Base-by-base conservation (phyloP, 2,329 filamentous ascomycete species). In the Xylariales sp. region DNA sequence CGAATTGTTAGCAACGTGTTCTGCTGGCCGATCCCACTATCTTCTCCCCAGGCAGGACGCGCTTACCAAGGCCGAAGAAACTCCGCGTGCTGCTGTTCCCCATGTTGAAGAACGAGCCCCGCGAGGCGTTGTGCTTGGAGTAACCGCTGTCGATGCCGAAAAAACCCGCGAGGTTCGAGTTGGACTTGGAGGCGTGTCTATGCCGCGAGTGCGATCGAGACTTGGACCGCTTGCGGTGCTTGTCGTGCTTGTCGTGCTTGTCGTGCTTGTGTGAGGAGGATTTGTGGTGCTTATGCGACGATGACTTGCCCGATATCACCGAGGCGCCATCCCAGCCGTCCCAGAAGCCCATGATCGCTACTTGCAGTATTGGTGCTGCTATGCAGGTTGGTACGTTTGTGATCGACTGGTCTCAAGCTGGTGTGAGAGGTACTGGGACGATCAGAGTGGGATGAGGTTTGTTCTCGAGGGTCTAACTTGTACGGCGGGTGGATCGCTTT, bases 261-360 rank as follows among this genome's bases (percentile, higher is more conserved):
- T 28, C n/a, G 46, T 53, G 51, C 40, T 50, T 53, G 46, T 53
- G 51, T 10, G 56, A 58, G 27, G 54, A 55, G 10, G 55, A 53
- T 34, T 52, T 49, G 29, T 44, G 35, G 40, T 45, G 37, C 27
- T 38, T 45, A 27, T 28, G 27, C 29, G 45, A 48, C 38, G 52
- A 51, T n/a, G n/a, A n/a, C 51, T 40, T 46, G 16, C 33, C 8
- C 19, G 41, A 40, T 2, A 44, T 27, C 34, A 58, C 56, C 37
- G 58, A 60, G 10, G 50, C 57, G 42, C 50, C 49, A 46, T 60
- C 57, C 57, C 56, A 59, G 33, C 50, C 44, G 36, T 59, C 56
- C 38, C 53, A 58, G 47, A 59, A 51, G 16, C 58, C 58, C 58
- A 60, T 60, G 9, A 19, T 47, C 11, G 29, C 15, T 38, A 24